Conservation (phyloP, 2,329 filamentous ascomycete genomes). For the Waltergamsia citrina region DNA sequence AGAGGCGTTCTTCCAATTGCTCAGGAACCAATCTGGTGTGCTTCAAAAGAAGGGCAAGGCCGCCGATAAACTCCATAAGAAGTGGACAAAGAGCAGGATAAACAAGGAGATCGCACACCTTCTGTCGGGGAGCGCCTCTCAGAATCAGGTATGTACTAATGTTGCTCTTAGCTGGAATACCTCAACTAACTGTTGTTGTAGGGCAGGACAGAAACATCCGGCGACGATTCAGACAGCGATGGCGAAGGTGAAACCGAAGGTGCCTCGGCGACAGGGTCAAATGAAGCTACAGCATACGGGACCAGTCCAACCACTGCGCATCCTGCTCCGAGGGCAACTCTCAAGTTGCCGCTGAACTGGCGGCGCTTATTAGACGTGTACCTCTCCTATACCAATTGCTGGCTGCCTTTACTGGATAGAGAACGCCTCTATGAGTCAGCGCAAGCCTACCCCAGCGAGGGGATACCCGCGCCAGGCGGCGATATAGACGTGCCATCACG, state of each 20-base stretch:
- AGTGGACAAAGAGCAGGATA: conserved; percentile 54
- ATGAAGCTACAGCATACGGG: background rate
- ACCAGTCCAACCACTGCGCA: background rate
- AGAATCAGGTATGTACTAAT: background rate
- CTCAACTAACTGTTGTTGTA: background rate
- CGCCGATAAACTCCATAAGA: conserved; percentile 47
- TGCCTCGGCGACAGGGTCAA: conserved; percentile 9
- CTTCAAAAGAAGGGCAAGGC: conserved; percentile 11
- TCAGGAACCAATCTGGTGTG: conserved; percentile 19
- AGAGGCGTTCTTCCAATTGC: conserved; percentile 41
- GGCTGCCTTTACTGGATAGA: conserved; percentile 66
- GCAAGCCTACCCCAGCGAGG: conserved; percentile 28
- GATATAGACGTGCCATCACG: conserved; percentile 17
- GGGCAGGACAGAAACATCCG: conserved; percentile 18
- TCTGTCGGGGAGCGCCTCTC: conserved; percentile 34
- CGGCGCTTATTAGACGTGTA: conserved; percentile 61
- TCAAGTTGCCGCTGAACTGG: conserved; percentile 38
- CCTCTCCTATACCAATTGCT: conserved; percentile 66
- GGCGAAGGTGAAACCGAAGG: conserved; percentile 16
- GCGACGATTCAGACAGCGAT: conserved; percentile 19
- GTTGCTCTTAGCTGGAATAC: too few species aligned
- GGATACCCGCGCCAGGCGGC: conserved; percentile 12
- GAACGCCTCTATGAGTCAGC: conserved; percentile 45
- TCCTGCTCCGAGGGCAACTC: background rate
- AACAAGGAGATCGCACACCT: conserved; percentile 54